Percentiles rank a stretch among this genome's conserved stretches.
phyloP scores from a whole-genome alignment of 2,329 filamentous ascomycete species.

The Dothistroma pini region DNA sequence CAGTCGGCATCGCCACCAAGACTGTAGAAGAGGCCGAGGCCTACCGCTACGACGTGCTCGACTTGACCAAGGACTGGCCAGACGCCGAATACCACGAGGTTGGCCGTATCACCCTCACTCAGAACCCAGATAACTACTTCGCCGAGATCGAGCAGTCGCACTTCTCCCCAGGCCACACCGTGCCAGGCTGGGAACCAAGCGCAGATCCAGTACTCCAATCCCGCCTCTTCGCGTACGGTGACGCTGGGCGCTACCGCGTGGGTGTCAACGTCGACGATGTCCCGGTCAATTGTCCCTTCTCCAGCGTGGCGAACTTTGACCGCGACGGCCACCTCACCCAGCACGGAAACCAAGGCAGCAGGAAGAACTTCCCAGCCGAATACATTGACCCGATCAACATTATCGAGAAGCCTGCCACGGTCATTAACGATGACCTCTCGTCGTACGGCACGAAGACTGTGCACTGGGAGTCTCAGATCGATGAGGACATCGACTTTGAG shows the following conservation, averaged over 20 bases:
- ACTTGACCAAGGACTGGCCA: slow-evolving; percentile 54
- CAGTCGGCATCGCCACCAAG: slow-evolving; percentile 47
- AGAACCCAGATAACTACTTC: slow-evolving; percentile 53
- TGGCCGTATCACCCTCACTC: slow-evolving; percentile 51
- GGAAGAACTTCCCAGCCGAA: slow-evolving; percentile 26
- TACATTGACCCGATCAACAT: slow-evolving; percentile 29
- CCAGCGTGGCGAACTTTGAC: slow-evolving; percentile 27
- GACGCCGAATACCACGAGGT: slow-evolving; percentile 45
- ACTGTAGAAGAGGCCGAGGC: slow-evolving; percentile 45
- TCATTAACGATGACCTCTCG: slow-evolving; percentile 23
- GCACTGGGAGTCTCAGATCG: slow-evolving; percentile 25
- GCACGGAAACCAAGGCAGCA: slow-evolving; percentile 26
- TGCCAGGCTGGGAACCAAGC: slow-evolving; percentile 50
- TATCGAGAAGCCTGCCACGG: slow-evolving; percentile 22
- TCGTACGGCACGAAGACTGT: slow-evolving; percentile 17
- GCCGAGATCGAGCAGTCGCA: slow-evolving; percentile 51
- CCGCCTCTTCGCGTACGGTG: slow-evolving; percentile 48
- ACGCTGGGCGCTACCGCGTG: slow-evolving; percentile 51
- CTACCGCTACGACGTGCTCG: slow-evolving; percentile 53
- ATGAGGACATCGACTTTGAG: slow-evolving; percentile 29
- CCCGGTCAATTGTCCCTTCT: slow-evolving; percentile 47
- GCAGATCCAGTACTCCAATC: slow-evolving; percentile 49
- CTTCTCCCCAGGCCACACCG: slow-evolving; percentile 51
- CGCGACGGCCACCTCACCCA: slow-evolving; percentile 31
- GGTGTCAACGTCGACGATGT: slow-evolving; percentile 53